Base-by-base conservation (phyloP, 805 yeast species). In the Cyberlindnera euphorbiae region DNA sequence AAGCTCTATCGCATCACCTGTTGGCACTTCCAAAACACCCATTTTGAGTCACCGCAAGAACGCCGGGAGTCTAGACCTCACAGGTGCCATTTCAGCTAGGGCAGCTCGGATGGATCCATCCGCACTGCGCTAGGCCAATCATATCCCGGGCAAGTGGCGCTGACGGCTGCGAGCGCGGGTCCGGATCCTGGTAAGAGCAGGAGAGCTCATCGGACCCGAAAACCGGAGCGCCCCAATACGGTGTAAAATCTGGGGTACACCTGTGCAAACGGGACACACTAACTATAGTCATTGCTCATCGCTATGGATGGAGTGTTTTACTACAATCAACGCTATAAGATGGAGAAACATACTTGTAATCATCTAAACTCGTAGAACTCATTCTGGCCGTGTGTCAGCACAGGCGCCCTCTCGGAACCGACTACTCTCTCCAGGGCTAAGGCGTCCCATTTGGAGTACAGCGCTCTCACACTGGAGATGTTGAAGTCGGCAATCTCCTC, bases 371-470 rank as follows among this genome's bases (percentile, higher is more conserved):
- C 96, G 55, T 75, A 84, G 33, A 75, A 66, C 55, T 88, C 96
- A 46, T 74, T 77, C 14, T 70, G 73, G 2, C 89, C 87, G 47
- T 75, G 78, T 35, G 83, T 69, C 47, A 89, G 65, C 6, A 73
- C 68, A 1, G 83, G 81, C 6, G 89, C 79, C 39, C 87, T 67
- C 36, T 75, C 73, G 17, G 77, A 65, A 0, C 97, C 97, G 3
- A 89, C 96, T 11, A 93, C 63, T 44, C 94, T 73, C 59, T 88
- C 97, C 46, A 93, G 66, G 22, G 78, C 71, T 36, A 80, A 61
- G 2, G 82, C 79, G 58, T 93, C 97, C 74, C 93, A 75, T 50
- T 80, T 83, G 29, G 88, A 77, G 58, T 70, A 90, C 26, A 87
- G 47, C 8, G 75, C 66, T 54, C 83, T 75, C 4, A 75, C 78